These are phyloP conservation scores for Stemphylium vesicarium DNA, from an alignment of 2,329 filamentous ascomycete genomes.

Conservation along the genomic window DNA sequence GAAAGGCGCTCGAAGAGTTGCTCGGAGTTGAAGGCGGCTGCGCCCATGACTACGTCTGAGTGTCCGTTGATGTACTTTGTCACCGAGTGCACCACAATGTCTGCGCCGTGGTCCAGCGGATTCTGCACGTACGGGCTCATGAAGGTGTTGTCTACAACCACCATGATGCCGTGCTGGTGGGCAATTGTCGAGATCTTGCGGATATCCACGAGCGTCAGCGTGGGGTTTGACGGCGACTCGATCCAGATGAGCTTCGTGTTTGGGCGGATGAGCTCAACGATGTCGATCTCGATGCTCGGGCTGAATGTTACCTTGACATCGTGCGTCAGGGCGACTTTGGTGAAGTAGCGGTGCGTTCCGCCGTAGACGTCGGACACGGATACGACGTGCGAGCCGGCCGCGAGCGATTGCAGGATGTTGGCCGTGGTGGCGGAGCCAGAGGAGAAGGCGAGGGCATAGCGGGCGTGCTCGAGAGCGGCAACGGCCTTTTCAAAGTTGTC, in stretches of 20 bases:
- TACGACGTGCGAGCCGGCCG: constrained; percentile 89
- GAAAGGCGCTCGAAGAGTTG: constrained; percentile 76
- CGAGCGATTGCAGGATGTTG: constrained; percentile 89
- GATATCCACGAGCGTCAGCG: constrained; percentile 91
- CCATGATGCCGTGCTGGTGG: constrained; percentile 85
- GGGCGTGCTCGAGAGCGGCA: constrained; percentile 89
- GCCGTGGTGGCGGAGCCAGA: constrained; percentile 95
- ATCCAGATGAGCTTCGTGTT: constrained; percentile 98
- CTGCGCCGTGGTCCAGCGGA: constrained; percentile 90
- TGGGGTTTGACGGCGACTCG: constrained; percentile 93
- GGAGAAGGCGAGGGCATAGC: constrained; percentile 90
- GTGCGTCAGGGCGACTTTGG: constrained; percentile 93
- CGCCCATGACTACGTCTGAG: constrained; percentile 95
- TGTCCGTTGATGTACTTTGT: constrained; percentile 99
- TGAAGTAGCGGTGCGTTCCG: constrained; percentile 98
- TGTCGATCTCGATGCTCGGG: constrained; percentile 86
- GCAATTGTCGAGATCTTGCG: constrained; percentile 81
- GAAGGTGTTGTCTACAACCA: constrained; percentile 99
- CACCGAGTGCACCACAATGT: constrained; percentile 95
- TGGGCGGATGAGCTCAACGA: constrained; percentile 80
- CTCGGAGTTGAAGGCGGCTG: constrained; percentile 91
- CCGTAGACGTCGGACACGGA: constrained; percentile 98
- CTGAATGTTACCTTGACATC: constrained; percentile 95
- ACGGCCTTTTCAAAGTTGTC: constrained; percentile 92
- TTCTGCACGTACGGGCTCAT: constrained; percentile 96